phyloP scores from a whole-genome alignment of 176 grass and related monocot species.

The Phyllostachys edulis region DNA sequence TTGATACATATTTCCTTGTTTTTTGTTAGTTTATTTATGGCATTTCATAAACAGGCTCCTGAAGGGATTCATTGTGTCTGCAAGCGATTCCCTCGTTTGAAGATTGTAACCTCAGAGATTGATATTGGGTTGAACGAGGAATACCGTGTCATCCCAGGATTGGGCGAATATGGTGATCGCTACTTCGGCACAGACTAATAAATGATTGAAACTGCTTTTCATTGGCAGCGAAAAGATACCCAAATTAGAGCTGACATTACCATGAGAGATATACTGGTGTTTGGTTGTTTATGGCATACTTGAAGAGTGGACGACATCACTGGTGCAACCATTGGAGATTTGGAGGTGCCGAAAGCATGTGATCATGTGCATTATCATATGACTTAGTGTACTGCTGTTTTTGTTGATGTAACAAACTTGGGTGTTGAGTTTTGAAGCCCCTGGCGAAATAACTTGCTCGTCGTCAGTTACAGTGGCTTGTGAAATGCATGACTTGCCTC shows the following conservation, averaged over 20 bases:
- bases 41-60: conserved; percentile 60
- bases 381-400: background rate
- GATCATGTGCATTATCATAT: background rate
- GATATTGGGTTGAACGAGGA: conserved; percentile 75
- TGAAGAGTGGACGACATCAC: background rate
- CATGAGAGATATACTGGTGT: background rate
- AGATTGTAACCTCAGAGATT: conserved; percentile 89
- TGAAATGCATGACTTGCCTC: background rate
- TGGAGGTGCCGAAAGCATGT: background rate
- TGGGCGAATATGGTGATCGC: conserved; percentile 89
- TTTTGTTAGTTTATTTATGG: conserved; percentile 12
- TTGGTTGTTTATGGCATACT: background rate
- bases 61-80: conserved; percentile 80
- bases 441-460: background rate
- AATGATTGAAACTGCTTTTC: background rate
- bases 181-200: conserved; percentile 82
- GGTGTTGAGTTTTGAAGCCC: background rate
- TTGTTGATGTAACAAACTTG: background rate
- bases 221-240: background rate
- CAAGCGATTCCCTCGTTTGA: conserved; percentile 77
- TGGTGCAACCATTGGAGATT: background rate
- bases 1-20: background rate
- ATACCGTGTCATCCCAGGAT: conserved; percentile 72
- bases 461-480: background rate
- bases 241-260: conserved; percentile 31